A percentile compares a stretch with the other conserved stretches of the same genome.
Conservation (phyloP, 352 stramenopile genomes). For the Globisporangium ultimum region DNA sequence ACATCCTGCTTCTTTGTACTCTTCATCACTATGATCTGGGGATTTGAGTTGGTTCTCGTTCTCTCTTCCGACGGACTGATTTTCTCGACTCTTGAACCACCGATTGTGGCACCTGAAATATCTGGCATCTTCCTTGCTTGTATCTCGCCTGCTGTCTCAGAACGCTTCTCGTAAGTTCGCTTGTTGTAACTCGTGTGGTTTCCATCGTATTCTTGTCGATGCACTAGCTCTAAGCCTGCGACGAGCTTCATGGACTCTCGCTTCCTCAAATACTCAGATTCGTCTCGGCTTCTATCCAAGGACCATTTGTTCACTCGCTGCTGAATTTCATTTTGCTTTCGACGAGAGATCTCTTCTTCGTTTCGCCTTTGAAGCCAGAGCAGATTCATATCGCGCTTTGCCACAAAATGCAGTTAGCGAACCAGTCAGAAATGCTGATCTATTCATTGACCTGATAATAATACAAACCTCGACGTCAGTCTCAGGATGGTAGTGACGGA, state of each 20-base stretch:
- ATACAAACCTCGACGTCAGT: constrained; percentile 53
- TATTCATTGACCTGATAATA: no score
- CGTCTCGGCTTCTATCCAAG: constrained; percentile 58
- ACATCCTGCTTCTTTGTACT: constrained; percentile 27
- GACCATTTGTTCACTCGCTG: constrained; percentile 52
- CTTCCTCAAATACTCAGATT: constrained; percentile 63
- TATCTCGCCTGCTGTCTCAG: not conserved
- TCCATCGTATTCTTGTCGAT: constrained; percentile 18
- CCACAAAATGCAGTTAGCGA: not conserved
- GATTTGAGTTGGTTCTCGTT: constrained; percentile 4
- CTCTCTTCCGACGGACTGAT: constrained; percentile 8
- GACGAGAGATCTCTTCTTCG: constrained; percentile 37
- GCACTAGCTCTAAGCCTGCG: constrained; percentile 34
- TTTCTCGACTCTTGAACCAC: constrained; percentile 9
- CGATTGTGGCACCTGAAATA: not conserved
- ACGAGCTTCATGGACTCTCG: constrained; percentile 58
- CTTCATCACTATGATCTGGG: constrained; percentile 15
- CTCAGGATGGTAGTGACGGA: constrained; percentile 54
- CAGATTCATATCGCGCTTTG: constrained; percentile 62
- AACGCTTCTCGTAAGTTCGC: not conserved
- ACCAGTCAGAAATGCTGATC: no score
- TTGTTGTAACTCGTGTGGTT: not conserved
- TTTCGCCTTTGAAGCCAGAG: constrained; percentile 55
- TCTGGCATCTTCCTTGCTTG: not conserved
- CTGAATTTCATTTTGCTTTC: constrained; percentile 49